These are phyloP conservation scores for Paramarasmius palmivorus DNA, from an alignment of 1,284 basidiomycete species.

Conservation along the genomic window DNA sequence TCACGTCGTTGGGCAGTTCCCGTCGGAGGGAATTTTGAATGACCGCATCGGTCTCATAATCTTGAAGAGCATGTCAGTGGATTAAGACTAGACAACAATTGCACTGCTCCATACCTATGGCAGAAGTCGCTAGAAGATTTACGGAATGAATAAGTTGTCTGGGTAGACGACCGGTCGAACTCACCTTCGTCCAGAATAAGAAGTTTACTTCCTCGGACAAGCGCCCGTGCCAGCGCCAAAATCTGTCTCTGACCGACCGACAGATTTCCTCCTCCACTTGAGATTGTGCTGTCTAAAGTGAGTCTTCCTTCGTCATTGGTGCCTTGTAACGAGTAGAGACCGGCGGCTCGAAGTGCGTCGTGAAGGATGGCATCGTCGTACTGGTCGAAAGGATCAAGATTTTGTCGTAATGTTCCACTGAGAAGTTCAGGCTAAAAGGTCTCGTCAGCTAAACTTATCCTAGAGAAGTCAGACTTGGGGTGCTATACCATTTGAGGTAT, in stretches of 20 bases:
- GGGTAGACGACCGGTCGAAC: slow-evolving; percentile 7
- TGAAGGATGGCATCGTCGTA: slow-evolving; percentile 68
- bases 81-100: neutral
- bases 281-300: slow-evolving; percentile 53
- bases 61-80: slow-evolving; percentile 27
- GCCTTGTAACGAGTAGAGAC: slow-evolving; percentile 52
- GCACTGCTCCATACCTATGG: slow-evolving; percentile 46
- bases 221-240: slow-evolving; percentile 16
- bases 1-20: slow-evolving; percentile 55
- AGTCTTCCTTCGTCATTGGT: slow-evolving; percentile 53
- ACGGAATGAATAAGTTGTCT: neutral
- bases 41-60: slow-evolving; percentile 59
- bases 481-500: slow-evolving; percentile 51
- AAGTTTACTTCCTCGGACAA: slow-evolving; percentile 55
- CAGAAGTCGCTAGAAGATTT: slow-evolving; percentile 46
- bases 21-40: slow-evolving; percentile 60
- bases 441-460: too few relatives aligned
- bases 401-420: slow-evolving; percentile 56
- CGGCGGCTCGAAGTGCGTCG: slow-evolving; percentile 53
- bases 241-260: slow-evolving; percentile 45
- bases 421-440: slow-evolving; percentile 60
- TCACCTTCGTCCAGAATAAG: slow-evolving; percentile 62
- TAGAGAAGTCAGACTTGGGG: too few relatives aligned
- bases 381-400: slow-evolving; percentile 73
- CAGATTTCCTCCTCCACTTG: slow-evolving; percentile 46